Conservation (phyloP, 345 rosid genomes). For the Microthlaspi erraticum region DNA sequence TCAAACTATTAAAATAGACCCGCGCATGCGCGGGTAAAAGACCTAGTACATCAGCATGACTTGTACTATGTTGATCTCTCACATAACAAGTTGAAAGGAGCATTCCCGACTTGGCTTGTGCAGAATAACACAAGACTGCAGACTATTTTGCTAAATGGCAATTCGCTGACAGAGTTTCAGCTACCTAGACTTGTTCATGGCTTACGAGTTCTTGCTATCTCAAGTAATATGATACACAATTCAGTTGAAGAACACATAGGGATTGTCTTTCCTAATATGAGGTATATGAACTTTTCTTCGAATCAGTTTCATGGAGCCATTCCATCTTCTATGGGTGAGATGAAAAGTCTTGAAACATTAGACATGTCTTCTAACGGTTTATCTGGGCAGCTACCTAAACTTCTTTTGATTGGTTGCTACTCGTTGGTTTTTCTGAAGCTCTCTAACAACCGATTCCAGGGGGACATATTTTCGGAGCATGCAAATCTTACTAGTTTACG, state of each 20-base stretch:
- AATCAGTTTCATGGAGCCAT: background rate
- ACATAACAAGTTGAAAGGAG: background rate
- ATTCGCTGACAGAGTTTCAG: background rate
- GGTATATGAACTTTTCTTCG: background rate
- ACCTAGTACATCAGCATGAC: too few relatives aligned
- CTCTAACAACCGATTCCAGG: background rate
- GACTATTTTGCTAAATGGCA: background rate
- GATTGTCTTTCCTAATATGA: background rate
- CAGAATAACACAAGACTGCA: background rate
- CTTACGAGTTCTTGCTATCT: background rate
- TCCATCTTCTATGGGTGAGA: background rate
- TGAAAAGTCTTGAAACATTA: background rate
- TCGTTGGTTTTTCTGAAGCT: background rate
- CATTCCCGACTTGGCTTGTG: background rate
- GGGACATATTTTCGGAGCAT: background rate
- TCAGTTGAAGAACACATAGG: background rate
- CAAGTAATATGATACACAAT: background rate
- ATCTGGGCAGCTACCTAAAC: background rate
- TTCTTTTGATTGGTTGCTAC: background rate
- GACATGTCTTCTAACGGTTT: background rate
- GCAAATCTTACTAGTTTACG: background rate
- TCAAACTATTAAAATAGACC: too few relatives aligned
- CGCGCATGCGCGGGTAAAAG: too few relatives aligned
- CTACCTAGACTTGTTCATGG: background rate
- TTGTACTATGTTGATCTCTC: background rate